phyloP scores from a whole-genome alignment of 768 basidiomycete genomes.

The Candolleomyces aberdarensis region DNA sequence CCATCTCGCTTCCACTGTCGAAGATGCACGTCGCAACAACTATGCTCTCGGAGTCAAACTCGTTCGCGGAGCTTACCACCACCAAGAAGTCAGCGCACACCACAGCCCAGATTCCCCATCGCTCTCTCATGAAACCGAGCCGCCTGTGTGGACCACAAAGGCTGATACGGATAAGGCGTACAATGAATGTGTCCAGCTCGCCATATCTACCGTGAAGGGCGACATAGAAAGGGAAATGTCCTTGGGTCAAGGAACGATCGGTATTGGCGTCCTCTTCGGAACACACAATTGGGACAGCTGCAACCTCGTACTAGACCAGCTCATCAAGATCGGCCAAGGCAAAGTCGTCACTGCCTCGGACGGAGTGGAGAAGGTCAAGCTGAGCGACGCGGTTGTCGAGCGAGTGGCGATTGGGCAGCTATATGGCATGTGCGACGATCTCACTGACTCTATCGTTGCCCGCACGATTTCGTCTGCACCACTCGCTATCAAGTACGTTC shows the following conservation, averaged over 20 bases:
- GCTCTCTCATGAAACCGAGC: conserved; percentile 53
- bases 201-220: conserved; percentile 54
- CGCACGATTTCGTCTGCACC: conserved; percentile 54
- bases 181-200: conserved; percentile 53
- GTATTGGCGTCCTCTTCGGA: conserved; percentile 73
- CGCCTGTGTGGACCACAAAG: conserved; percentile 72
- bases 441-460: conserved; percentile 67
- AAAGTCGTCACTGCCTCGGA: conserved; percentile 9
- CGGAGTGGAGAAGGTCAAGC: conserved; percentile 33
- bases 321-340: conserved; percentile 58
- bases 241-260: conserved; percentile 7
- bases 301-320: conserved; percentile 54
- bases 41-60: conserved; percentile 89
- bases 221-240: conserved; percentile 35
- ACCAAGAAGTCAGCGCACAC: conserved; percentile 60
- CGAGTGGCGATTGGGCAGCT: conserved; percentile 77
- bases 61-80: conserved; percentile 90
- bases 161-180: conserved; percentile 73
- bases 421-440: conserved; percentile 84
- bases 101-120: conserved; percentile 31
- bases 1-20: conserved; percentile 64
- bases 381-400: conserved; percentile 50
- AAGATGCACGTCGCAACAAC: conserved; percentile 58
- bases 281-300: conserved; percentile 83
- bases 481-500: conserved; percentile 80